Percentiles rank a stretch among this genome's conserved stretches.
These are phyloP conservation scores for Gamarada debralockiae DNA, from an alignment of 495 filamentous ascomycete species.

Conservation along the genomic window DNA sequence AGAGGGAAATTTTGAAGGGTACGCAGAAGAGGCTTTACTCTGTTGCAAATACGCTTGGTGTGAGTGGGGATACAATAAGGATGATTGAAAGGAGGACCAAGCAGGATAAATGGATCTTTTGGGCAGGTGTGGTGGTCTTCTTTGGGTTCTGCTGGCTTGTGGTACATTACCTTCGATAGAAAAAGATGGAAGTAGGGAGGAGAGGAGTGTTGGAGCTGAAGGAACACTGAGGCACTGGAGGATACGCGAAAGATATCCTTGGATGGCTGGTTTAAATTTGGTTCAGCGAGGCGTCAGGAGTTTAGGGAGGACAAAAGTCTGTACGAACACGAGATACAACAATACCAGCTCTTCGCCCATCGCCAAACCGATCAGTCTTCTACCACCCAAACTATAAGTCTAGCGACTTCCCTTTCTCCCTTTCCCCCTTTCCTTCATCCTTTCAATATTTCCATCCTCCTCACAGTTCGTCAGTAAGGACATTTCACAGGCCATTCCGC, in stretches of 20 bases:
- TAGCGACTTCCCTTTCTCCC: not conserved
- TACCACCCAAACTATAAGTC: not conserved
- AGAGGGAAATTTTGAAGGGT: slow-evolving; percentile 90
- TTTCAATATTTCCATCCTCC: not conserved
- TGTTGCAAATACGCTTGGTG: slow-evolving; percentile 88
- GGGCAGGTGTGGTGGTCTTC: slow-evolving; percentile 83
- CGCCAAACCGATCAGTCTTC: not conserved
- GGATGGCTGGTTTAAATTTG: not conserved
- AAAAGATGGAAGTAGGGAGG: not conserved
- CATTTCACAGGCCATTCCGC: not conserved
- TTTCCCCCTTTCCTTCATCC: not conserved
- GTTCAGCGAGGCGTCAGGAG: not conserved
- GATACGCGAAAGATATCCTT: not conserved
- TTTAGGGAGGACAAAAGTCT: not conserved
- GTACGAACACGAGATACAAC: not conserved
- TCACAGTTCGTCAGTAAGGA: not conserved
- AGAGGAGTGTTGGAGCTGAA: not conserved
- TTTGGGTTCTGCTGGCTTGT: slow-evolving; percentile 89
- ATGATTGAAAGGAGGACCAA: slow-evolving; percentile 89
- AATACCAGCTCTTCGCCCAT: too few species aligned
- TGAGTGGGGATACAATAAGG: slow-evolving; percentile 93
- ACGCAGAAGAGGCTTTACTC: slow-evolving; percentile 89
- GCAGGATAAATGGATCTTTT: slow-evolving; percentile 98
- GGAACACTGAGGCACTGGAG: not conserved
- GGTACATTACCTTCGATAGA: slow-evolving; percentile 73